phyloP scores from a whole-genome alignment of 768 basidiomycete genomes.

The Podaxis rugospora region DNA sequence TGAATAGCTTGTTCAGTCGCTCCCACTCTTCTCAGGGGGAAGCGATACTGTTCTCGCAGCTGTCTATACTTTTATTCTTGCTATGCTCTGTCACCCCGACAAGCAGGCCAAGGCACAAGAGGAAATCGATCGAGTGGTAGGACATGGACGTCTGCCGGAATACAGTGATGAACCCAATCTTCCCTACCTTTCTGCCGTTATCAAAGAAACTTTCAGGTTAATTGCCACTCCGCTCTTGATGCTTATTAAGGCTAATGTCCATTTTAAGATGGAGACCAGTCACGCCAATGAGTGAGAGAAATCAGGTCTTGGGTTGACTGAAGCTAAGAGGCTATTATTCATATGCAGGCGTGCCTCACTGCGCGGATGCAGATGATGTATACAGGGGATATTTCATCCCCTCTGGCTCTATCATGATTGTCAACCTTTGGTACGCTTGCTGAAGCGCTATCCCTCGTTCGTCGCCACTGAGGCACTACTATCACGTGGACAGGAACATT shows the following conservation, averaged over 20 bases:
- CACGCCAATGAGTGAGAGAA: not conserved
- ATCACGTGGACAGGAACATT: not conserved
- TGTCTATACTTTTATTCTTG: conserved; percentile 33
- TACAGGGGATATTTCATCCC: conserved; percentile 44
- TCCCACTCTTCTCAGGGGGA: not conserved
- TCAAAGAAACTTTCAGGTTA: conserved; percentile 19
- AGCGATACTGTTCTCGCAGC: conserved; percentile 23
- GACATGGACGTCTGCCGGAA: conserved; percentile 7
- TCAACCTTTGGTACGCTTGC: conserved; percentile 27
- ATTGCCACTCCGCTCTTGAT: not conserved
- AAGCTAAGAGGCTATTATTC: not conserved
- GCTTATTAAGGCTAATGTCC: not conserved
- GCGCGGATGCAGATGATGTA: conserved; percentile 33
- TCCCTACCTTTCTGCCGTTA: conserved; percentile 18
- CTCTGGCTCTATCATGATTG: conserved; percentile 32
- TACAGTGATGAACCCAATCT: conserved; percentile 17
- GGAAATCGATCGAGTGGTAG: conserved; percentile 14
- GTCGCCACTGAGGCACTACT: not conserved
- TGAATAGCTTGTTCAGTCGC: not conserved
- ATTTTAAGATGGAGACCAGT: conserved; percentile 9
- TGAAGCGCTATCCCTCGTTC: not conserved
- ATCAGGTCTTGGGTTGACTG: not conserved
- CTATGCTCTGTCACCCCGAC: conserved; percentile 12
- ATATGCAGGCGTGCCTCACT: conserved; percentile 27
- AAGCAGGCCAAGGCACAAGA: conserved; percentile 10